Evolutionary conservation across 108 stramenopile genomes (phyloP), one percentile per base, ranked within the genome.

Genomic region (Cyclotella kingstonii): DNA sequence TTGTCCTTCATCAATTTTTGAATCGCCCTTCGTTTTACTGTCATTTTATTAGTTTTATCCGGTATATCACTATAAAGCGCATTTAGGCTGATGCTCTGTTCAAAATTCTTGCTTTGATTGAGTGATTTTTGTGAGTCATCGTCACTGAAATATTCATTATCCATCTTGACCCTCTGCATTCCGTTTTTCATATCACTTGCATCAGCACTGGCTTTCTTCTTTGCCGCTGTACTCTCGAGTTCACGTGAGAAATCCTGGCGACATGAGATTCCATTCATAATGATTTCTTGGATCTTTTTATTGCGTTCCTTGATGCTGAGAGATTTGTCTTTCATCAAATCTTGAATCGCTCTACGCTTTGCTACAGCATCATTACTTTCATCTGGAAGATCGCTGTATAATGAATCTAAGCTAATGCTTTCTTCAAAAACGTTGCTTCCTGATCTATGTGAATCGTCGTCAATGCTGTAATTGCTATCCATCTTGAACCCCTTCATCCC

Each of bases 251-350:
- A 14, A 18, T 68, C 77, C 46, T 45, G 52, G 73, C 76, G 83
- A n/a, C 80, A 18, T 9, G 77, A 75, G n/a, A 77, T 47, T 54
- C 78, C 78, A 28, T 76, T 74, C 11, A 60, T 63, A 67, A 85
- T 82, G 15, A 76, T 57, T 3, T 78, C 77, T 39, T 78, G 68
- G 15, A 64, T 69, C 61, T 75, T 48, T 42, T 70, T 66, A 11
- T 63, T 68, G 4, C 41, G 28, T 14, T 66, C 42, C 9, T 35
- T 8, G 23, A 2, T 21, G 14, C 38, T 54, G 9, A 52, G 22
- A 17, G 15, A 27, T 27, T 53, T 41, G 29, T 52, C 52, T 15
- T 54, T 4, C 50, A 53, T 54, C 22, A 43, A 19, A 15, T 23
- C 38, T 17, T 41, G 50, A 4, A 52, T 27, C 31, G 18, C 18